Base-by-base conservation (phyloP, 202 grass and related monocot genomes). In the Panicum virgatum region DNA sequence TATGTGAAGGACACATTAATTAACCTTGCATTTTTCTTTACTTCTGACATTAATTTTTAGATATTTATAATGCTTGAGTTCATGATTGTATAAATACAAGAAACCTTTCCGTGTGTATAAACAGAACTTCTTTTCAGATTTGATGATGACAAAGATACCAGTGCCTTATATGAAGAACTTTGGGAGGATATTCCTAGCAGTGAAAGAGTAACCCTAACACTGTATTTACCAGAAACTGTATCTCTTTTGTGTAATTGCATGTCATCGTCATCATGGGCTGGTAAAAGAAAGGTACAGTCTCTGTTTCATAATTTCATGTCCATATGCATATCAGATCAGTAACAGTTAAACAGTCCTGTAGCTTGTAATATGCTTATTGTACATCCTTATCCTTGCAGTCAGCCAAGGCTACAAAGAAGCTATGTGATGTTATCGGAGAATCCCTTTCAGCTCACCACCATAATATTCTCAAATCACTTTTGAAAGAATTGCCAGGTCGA, bases 81-180 rank as follows among this genome's bases (percentile, higher is more conserved):
- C 19, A 58, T 0, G 25, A 58, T 27, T 5, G 45, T 65, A 72
- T 43, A 87, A 73, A 65, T 81, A 37, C 19, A 30, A 3, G n/a
- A 74, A 76, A 39, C 29, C 15, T 69, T 72, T 77, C 59, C 23
- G 6, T 77, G 39, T 71, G 25, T 39, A 81, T 50, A 79, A 71
- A 76, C 85, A 62, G 73, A 79, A 77, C 27, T 80, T 59, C 39
- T 14, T 85, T 86, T 81, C 79, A 93, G 92, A 73, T 98, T 95
- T 88, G 96, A 98, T 73, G 96, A 98, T 90, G 96, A 95, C 74
- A 93, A 98, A 88, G 88, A 93, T 65, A 95, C 90, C 44, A 88
- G 90, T 89, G 73, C 86, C 20, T 77, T 93, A 83, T 98, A 92
- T 93, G 88, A 91, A 75, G 96, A 98, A 77, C 85, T 98, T 60